phyloP scores from a whole-genome alignment of 352 stramenopile genomes.

The Globisporangium splendens region DNA sequence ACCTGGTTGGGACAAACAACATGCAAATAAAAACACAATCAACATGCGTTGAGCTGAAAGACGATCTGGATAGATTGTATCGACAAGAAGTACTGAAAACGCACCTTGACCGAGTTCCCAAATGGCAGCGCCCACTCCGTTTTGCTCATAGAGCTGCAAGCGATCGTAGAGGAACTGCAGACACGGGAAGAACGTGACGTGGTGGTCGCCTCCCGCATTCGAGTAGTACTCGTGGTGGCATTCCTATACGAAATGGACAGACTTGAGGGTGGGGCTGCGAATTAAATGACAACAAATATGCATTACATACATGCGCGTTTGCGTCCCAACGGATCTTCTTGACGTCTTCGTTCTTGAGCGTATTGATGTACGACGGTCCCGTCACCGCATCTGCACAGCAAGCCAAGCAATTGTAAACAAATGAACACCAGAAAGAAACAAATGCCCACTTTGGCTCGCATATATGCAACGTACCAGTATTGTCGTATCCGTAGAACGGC shows the following conservation, averaged over 20 bases:
- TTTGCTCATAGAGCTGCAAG: slow-evolving; percentile 45
- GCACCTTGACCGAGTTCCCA: slow-evolving; percentile 84
- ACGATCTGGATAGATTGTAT: no score
- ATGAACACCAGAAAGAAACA: neutral
- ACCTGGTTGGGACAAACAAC: slow-evolving; percentile 28
- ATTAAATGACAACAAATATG: neutral
- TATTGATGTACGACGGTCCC: slow-evolving; percentile 34
- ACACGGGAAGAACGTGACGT: slow-evolving; percentile 74
- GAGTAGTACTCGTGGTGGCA: slow-evolving; percentile 54
- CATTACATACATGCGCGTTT: slow-evolving; percentile 30
- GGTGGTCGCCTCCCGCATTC: slow-evolving; percentile 20
- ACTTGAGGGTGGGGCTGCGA: neutral
- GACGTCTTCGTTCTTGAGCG: slow-evolving; percentile 32
- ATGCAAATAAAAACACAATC: slow-evolving; percentile 3
- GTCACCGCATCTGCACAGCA: slow-evolving; percentile 36
- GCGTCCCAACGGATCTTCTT: slow-evolving; percentile 51
- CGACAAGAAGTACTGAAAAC: no score
- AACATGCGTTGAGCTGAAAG: neutral
- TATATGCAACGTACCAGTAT: slow-evolving; percentile 23
- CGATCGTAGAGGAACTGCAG: slow-evolving; percentile 77
- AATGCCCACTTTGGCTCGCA: neutral
- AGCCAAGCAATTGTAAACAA: neutral
- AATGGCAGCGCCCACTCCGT: slow-evolving; percentile 51
- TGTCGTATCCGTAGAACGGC: slow-evolving; percentile 82
- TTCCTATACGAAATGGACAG: slow-evolving; percentile 34